These are phyloP conservation scores for Sporothrix pseudoabietina DNA, from an alignment of 2,329 filamentous ascomycete species.

Conservation along the genomic window DNA sequence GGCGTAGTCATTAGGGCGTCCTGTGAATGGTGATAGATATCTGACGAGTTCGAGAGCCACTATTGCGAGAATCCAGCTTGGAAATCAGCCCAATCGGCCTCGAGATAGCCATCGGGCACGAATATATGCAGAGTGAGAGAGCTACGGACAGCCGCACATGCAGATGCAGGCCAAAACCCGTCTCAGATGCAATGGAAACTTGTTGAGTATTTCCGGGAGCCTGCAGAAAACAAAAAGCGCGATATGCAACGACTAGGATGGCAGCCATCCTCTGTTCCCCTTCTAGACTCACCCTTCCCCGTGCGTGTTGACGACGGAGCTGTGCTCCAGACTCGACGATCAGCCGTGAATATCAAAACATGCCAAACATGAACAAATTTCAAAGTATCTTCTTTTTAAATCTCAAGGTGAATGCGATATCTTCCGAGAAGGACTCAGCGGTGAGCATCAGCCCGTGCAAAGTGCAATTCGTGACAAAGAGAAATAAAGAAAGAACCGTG, in stretches of 20 bases:
- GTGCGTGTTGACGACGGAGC: neutral
- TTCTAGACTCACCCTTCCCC: conserved; percentile 4
- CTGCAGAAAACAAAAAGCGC: neutral
- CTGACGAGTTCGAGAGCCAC: neutral
- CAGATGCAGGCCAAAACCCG: neutral
- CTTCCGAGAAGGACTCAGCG: neutral
- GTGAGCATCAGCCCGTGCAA: neutral
- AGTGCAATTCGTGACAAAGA: neutral
- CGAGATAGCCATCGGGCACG: neutral
- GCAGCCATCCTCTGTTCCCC: neutral
- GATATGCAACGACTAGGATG: neutral
- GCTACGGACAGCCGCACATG: neutral
- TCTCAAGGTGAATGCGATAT: neutral
- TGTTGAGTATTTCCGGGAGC: neutral
- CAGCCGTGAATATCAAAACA: neutral
- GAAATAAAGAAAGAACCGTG: neutral
- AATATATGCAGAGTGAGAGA: neutral
- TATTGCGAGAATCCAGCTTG: neutral
- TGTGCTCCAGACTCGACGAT: neutral
- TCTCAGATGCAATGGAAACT: neutral
- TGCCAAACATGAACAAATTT: neutral
- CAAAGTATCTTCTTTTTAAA: neutral
- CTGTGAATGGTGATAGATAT: neutral
- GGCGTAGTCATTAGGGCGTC: neutral
- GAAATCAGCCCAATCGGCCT: neutral